Evolutionary conservation across 202 grass and related monocot genomes (phyloP).

Genomic region (Zoysia matrella): DNA sequence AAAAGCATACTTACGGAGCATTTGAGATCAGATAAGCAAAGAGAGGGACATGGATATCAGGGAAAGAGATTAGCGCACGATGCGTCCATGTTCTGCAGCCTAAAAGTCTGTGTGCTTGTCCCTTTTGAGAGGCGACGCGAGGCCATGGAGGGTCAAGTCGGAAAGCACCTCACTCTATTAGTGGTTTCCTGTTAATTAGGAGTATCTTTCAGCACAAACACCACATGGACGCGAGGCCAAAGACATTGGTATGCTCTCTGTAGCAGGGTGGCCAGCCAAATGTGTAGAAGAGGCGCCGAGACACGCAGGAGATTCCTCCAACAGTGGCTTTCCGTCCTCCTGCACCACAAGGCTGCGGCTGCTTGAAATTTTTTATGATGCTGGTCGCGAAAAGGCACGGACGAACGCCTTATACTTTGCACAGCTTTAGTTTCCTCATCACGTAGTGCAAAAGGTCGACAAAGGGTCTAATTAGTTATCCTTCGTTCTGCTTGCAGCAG

Average conservation of each 20-base stretch:
- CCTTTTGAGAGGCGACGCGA: conserved; percentile 17
- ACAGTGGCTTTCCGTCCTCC: too few relatives aligned
- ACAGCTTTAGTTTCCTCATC: too few relatives aligned
- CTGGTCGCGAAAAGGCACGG: neutral
- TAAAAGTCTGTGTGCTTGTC: conserved; percentile 33
- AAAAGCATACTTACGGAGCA: conserved; percentile 7
- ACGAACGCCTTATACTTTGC: conserved; percentile 1
- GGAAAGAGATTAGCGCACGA: conserved; percentile 41
- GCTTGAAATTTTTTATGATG: too few relatives aligned
- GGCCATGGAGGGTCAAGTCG: conserved; percentile 39
- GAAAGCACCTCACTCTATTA: conserved; percentile 6
- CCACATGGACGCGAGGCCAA: conserved; percentile 41
- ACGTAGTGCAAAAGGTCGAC: too few relatives aligned
- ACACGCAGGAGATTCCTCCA: too few relatives aligned
- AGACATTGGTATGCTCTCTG: neutral
- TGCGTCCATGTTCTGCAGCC: conserved; percentile 41
- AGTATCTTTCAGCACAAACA: conserved; percentile 37
- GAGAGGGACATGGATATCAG: conserved; percentile 17
- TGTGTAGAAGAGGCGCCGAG: neutral
- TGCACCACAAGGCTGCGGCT: too few relatives aligned
- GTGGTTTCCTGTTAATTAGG: neutral
- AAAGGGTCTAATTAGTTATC: neutral
- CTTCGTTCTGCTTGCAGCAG: neutral
- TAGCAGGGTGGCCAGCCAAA: neutral
- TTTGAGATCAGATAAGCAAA: conserved; percentile 28